phyloP scores from a whole-genome alignment of 2,329 filamentous ascomycete genomes.

The Sclerotinia minor region DNA sequence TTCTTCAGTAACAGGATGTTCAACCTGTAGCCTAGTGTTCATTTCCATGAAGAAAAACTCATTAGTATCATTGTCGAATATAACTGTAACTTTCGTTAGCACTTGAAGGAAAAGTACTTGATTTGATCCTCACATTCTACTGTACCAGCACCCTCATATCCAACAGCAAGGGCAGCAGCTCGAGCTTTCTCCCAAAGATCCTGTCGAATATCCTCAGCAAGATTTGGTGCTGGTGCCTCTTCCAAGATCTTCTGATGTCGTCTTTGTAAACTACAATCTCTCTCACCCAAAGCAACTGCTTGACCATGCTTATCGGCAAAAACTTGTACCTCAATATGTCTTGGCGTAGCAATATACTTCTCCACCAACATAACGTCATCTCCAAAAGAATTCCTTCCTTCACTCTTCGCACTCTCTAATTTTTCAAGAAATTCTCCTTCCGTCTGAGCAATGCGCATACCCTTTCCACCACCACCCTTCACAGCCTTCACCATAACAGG shows the following conservation, averaged over 20 bases:
- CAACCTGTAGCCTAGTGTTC: conserved; percentile 89
- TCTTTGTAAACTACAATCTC: conserved; percentile 85
- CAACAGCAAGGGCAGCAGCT: conserved; percentile 69
- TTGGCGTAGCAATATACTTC: conserved; percentile 73
- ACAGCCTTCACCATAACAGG: conserved; percentile 79
- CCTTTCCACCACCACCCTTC: conserved; percentile 79
- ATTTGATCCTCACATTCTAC: conserved; percentile 68
- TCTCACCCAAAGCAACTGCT: conserved; percentile 80
- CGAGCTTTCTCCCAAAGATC: conserved; percentile 67
- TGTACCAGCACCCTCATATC: conserved; percentile 87
- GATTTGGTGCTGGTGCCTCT: conserved; percentile 76
- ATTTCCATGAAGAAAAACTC: conserved; percentile 83
- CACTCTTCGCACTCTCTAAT: conserved; percentile 69
- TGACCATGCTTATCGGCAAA: conserved; percentile 81
- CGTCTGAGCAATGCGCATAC: conserved; percentile 72
- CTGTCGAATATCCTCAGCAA: conserved; percentile 57
- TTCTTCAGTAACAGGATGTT: conserved; percentile 90
- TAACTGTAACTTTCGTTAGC: conserved; percentile 55
- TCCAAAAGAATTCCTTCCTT: conserved; percentile 78
- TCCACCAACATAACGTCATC: conserved; percentile 85
- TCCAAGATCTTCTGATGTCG: conserved; percentile 90
- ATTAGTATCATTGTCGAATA: conserved; percentile 78
- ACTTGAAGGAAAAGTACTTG: neutral
- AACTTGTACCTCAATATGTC: conserved; percentile 88
- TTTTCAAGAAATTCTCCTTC: conserved; percentile 70